A percentile compares a stretch with the other conserved stretches of the same genome.
phyloP scores from a whole-genome alignment of 257 asterid genomes.

The Rubia yunnanensis region DNA sequence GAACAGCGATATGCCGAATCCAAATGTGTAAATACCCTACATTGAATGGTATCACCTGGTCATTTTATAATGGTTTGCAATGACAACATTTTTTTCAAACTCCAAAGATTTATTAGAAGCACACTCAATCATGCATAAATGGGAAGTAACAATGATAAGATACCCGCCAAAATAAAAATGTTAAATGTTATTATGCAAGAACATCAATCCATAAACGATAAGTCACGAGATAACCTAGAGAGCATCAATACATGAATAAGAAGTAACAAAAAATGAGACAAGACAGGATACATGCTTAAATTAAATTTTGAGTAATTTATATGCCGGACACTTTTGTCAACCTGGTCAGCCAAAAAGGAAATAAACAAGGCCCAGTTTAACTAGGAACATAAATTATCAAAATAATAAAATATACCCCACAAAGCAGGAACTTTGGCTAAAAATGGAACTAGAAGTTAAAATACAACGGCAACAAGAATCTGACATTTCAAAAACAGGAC shows the following conservation, averaged over 20 bases:
- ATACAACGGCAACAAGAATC: not conserved
- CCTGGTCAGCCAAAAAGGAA: not conserved
- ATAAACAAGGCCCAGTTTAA: not conserved
- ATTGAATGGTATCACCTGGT: not conserved
- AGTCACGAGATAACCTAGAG: not conserved
- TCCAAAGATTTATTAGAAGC: not conserved
- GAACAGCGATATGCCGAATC: slow-evolving; percentile 29
- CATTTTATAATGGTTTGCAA: not conserved
- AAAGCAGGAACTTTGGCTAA: not conserved
- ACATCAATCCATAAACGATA: not conserved
- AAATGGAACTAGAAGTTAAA: not conserved
- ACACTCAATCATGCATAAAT: not conserved
- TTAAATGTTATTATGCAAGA: not conserved
- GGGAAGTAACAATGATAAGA: not conserved
- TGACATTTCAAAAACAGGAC: not conserved
- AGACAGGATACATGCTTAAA: not conserved
- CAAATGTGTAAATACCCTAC: slow-evolving; percentile 34
- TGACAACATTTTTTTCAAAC: not conserved
- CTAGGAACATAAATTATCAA: not conserved
- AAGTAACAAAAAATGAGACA: not conserved
- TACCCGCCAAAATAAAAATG: not conserved
- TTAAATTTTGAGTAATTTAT: not conserved
- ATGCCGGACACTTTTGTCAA: not conserved
- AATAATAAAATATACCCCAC: not conserved
- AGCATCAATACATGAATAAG: not conserved